Percentiles rank a stretch among this genome's conserved stretches.
Conservation (phyloP, 768 basidiomycete genomes). For the Dendrothele bispora region DNA sequence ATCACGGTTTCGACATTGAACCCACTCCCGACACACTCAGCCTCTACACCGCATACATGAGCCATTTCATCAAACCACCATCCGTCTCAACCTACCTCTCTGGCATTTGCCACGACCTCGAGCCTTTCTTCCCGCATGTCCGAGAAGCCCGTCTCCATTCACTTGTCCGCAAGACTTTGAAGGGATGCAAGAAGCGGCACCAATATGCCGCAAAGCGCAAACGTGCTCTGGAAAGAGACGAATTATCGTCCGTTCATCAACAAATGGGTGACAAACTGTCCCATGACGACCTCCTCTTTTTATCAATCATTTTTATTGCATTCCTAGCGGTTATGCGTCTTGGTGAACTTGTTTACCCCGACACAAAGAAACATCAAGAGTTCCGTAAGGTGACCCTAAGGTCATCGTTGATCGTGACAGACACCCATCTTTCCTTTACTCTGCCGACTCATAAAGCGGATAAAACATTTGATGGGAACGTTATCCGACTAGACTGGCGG, state of each 20-base stretch:
- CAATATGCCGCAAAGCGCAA: conserved; percentile 17
- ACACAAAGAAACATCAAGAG: conserved; percentile 8
- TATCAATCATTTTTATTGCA: conserved; percentile 11
- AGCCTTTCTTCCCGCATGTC: conserved; percentile 28
- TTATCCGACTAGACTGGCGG: background rate
- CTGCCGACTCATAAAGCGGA: conserved; percentile 27
- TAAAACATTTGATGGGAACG: conserved; percentile 17
- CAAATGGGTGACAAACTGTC: background rate
- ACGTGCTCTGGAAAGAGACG: conserved; percentile 13
- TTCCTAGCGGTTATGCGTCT: conserved; percentile 24
- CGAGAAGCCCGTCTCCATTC: conserved; percentile 11
- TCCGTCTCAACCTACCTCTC: conserved; percentile 38
- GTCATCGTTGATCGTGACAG: conserved; percentile 1
- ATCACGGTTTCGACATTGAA: conserved; percentile 31
- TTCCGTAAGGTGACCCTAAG: conserved; percentile 17
- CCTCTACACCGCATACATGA: conserved; percentile 36
- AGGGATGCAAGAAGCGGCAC: conserved; percentile 18
- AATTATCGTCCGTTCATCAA: background rate
- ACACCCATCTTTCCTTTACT: conserved; percentile 3
- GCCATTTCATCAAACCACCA: conserved; percentile 31
- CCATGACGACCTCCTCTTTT: conserved; percentile 1
- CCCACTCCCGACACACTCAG: conserved; percentile 38
- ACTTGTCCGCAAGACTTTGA: conserved; percentile 24
- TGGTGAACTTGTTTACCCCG: conserved; percentile 25
- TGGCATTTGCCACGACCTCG: conserved; percentile 34